Conservation (phyloP, 2,329 filamentous ascomycete species). For the Pseudogymnoascus sp. region DNA sequence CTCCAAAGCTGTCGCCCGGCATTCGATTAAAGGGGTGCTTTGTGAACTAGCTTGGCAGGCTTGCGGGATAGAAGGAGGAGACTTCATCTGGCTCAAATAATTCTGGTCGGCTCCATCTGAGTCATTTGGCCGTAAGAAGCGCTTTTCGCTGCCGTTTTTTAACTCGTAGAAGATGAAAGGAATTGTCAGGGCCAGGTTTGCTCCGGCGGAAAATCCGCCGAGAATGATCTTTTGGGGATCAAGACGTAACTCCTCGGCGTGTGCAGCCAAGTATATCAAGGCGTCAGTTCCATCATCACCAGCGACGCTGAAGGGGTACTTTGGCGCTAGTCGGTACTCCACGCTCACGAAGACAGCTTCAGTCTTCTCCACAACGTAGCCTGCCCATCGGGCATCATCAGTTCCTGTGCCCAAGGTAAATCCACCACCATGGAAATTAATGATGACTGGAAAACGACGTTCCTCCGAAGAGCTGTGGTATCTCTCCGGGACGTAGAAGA, state of each 20-base stretch:
- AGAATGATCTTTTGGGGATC: slow-evolving; percentile 49
- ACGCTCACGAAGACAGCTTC: slow-evolving; percentile 54
- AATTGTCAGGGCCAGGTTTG: slow-evolving; percentile 44
- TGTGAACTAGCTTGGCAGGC: background rate
- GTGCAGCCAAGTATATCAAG: slow-evolving; percentile 49
- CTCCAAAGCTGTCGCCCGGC: slow-evolving; percentile 25
- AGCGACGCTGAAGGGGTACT: slow-evolving; percentile 54
- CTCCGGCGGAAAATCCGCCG: slow-evolving; percentile 48
- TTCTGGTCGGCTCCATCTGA: background rate
- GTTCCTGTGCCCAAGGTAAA: slow-evolving; percentile 56
- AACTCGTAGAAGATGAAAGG: slow-evolving; percentile 41
- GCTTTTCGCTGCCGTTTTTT: slow-evolving; percentile 31
- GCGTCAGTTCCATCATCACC: slow-evolving; percentile 60
- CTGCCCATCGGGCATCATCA: slow-evolving; percentile 55
- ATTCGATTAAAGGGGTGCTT: slow-evolving; percentile 20
- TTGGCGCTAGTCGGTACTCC: slow-evolving; percentile 61
- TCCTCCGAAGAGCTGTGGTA: slow-evolving; percentile 28
- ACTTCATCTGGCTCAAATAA: background rate
- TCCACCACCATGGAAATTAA: slow-evolving; percentile 62
- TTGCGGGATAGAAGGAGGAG: background rate
- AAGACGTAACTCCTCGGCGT: slow-evolving; percentile 49
- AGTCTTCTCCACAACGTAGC: slow-evolving; percentile 42
- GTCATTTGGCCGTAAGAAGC: slow-evolving; percentile 21
- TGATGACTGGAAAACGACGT: slow-evolving; percentile 41
- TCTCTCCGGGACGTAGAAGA: slow-evolving; percentile 36